Percentiles rank a stretch among this genome's conserved stretches.
phyloP scores from a whole-genome alignment of 176 grass and related monocot genomes.

The Pontederia crassipes region DNA sequence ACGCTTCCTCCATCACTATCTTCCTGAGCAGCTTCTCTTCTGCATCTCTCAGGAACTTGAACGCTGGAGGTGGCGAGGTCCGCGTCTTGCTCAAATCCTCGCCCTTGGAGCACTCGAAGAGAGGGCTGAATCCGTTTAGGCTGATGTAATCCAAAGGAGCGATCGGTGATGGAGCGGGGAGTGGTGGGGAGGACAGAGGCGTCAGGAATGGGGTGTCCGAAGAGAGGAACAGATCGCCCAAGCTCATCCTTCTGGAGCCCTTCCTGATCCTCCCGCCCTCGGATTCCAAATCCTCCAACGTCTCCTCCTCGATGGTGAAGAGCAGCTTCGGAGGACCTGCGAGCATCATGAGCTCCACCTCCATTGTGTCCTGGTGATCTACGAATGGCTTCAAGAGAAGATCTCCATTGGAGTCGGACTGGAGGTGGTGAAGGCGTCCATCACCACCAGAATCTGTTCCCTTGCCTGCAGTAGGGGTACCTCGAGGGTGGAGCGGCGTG shows the following conservation, averaged over 20 bases:
- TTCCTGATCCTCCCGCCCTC: background rate
- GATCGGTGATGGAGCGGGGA: background rate
- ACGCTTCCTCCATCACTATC: background rate
- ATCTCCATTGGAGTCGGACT: background rate
- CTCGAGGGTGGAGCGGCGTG: background rate
- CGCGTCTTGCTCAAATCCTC: background rate
- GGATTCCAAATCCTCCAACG: background rate
- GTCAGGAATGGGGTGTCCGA: background rate
- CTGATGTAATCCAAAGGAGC: background rate
- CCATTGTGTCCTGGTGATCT: background rate
- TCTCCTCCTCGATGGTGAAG: slow-evolving; percentile 9
- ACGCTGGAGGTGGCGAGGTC: background rate
- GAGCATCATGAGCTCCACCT: slow-evolving; percentile 10
- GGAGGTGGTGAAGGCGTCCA: no score
- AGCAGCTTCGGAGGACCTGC: background rate
- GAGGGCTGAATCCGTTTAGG: background rate
- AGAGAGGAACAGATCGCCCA: slow-evolving; percentile 5
- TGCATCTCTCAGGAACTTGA: slow-evolving; percentile 1
- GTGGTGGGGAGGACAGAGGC: background rate
- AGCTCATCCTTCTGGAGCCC: slow-evolving; percentile 1
- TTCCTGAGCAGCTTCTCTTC: background rate
- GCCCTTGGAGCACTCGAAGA: slow-evolving; percentile 1
- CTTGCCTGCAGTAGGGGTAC: background rate
- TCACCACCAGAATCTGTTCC: background rate
- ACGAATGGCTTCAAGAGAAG: background rate